Percentiles rank a stretch among this genome's conserved stretches.
Evolutionary conservation across 257 asterid genomes (phyloP).

Genomic region (Ophiorrhiza pumila): DNA sequence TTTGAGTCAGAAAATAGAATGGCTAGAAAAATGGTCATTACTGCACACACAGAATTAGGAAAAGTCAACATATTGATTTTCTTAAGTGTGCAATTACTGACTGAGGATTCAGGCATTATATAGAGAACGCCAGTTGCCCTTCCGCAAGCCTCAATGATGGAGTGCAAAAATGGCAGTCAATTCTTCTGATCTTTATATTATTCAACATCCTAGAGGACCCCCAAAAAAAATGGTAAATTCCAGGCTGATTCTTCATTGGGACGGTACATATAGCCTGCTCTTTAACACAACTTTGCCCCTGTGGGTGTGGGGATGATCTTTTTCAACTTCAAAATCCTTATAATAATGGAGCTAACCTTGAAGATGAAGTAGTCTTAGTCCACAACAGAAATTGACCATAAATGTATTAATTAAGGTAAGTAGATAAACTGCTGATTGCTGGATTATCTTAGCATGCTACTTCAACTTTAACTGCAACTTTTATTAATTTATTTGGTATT

Average conservation of each 20-base stretch:
- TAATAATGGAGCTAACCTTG: too few species aligned
- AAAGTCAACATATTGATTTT: constrained; percentile 25
- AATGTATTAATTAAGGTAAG: not conserved
- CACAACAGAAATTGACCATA: not conserved
- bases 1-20: constrained; percentile 29
- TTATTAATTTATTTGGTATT: not conserved
- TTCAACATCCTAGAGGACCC: not conserved
- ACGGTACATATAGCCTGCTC: not conserved
- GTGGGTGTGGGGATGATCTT: not conserved
- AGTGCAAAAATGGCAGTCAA: not conserved
- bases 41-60: constrained; percentile 16
- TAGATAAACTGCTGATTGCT: not conserved
- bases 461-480: not conserved
- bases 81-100: not conserved
- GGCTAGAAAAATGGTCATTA: constrained; percentile 3
- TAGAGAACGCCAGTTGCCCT: not conserved
- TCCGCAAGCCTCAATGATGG: not conserved
- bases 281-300: not conserved
- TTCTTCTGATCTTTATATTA: not conserved
- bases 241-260: not conserved
- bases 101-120: constrained; percentile 8
- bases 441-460: not conserved
- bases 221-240: not conserved
- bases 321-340: not conserved
- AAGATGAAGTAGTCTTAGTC: not conserved